Evolutionary conservation across 371 early-diverging fungal genomes (phyloP).

Genomic region (Syncephalis plumigaleata): DNA sequence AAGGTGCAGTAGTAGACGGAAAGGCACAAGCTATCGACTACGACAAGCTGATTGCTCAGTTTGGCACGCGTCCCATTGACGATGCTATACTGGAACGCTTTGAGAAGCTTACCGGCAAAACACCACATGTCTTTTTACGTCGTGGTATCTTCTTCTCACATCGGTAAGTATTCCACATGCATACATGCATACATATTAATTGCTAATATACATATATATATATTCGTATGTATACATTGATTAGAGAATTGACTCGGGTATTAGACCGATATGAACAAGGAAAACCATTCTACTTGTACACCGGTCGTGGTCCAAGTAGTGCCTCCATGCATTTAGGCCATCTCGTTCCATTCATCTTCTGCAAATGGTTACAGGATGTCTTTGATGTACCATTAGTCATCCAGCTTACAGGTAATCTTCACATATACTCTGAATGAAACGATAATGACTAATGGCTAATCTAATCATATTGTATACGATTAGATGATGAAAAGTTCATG

Average conservation of each 20-base stretch:
- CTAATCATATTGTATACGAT: background rate
- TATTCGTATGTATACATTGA: background rate
- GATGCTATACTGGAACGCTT: conserved; percentile 61
- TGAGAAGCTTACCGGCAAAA: conserved; percentile 68
- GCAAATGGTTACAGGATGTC: conserved; percentile 96
- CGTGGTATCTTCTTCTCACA: conserved; percentile 98
- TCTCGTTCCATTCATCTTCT: conserved; percentile 96
- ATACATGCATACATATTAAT: conserved; percentile 1
- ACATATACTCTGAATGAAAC: too few relatives aligned
- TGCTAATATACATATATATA: background rate
- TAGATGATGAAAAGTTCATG: conserved; percentile 98
- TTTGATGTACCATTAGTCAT: conserved; percentile 96
- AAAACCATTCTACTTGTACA: conserved; percentile 98
- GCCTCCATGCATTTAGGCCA: conserved; percentile 98
- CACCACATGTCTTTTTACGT: conserved; percentile 76
- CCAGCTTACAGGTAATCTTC: conserved; percentile 83
- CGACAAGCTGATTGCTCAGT: conserved; percentile 81
- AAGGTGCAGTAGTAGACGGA: conserved; percentile 83
- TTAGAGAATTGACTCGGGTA: conserved; percentile 77
- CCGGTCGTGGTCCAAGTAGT: conserved; percentile 98
- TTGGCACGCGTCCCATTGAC: conserved; percentile 84
- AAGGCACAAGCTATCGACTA: conserved; percentile 88
- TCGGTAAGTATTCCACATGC: conserved; percentile 26
- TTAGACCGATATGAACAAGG: conserved; percentile 84
- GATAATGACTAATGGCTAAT: background rate